A percentile compares a stretch with the other conserved stretches of the same genome.
Evolutionary conservation across 2,329 filamentous ascomycete species (phyloP).

Genomic region (Colletotrichum sublineola): DNA sequence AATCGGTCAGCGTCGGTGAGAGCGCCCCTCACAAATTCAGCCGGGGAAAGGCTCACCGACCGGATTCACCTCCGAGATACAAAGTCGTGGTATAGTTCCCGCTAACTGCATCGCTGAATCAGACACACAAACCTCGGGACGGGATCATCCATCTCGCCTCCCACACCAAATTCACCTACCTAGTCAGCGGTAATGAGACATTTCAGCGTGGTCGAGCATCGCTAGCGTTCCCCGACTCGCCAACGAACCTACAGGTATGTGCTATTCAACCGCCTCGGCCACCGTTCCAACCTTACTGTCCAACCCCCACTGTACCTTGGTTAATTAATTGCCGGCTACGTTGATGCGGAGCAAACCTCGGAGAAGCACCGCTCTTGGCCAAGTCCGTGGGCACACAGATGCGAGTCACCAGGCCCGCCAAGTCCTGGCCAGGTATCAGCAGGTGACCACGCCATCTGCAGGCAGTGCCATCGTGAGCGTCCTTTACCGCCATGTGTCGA

Average conservation of each 20-base stretch:
- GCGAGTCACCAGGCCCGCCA: conserved; percentile 33
- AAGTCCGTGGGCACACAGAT: conserved; percentile 15
- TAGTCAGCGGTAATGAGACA: conserved; percentile 14
- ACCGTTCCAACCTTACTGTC: neutral
- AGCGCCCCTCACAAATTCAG: neutral
- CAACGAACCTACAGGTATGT: neutral
- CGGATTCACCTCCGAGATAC: conserved; percentile 1
- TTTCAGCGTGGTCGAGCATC: conserved; percentile 22
- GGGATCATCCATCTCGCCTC: conserved; percentile 16
- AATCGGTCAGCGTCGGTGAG: conserved; percentile 15
- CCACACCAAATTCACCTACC: conserved; percentile 10
- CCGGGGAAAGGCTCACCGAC: conserved; percentile 1
- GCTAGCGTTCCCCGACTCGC: conserved; percentile 30
- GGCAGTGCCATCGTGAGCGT: conserved; percentile 29
- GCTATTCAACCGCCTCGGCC: conserved; percentile 25
- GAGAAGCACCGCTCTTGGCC: conserved; percentile 9
- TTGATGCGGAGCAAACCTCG: neutral
- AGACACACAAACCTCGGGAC: conserved; percentile 9
- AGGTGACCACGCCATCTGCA: conserved; percentile 32
- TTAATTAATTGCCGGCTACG: neutral
- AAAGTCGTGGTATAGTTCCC: conserved; percentile 8
- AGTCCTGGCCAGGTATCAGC: conserved; percentile 23
- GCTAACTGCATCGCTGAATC: conserved; percentile 24
- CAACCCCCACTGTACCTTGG: neutral
- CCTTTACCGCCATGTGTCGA: neutral